Evolutionary conservation across 139 green algal genomes (phyloP).

Genomic region (Pleodorina starrii): DNA sequence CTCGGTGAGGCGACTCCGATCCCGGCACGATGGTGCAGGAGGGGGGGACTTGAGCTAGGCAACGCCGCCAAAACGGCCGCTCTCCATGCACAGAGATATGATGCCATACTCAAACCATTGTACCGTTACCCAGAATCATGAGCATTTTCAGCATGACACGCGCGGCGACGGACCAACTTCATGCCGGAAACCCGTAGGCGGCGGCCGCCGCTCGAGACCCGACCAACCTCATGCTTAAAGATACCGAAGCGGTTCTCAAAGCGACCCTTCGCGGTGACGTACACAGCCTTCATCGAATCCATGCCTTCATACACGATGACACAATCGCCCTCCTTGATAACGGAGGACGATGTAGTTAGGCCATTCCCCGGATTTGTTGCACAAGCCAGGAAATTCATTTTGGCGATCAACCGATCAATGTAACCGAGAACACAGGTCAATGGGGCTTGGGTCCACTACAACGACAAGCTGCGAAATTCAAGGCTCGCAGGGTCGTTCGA

Average conservation of each 20-base stretch:
- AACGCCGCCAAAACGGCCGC: too few species aligned
- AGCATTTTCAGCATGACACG: too few species aligned
- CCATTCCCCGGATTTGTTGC: background rate
- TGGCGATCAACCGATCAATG: background rate
- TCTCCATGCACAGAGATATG: too few species aligned
- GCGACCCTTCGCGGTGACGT: conserved; percentile 55
- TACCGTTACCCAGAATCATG: too few species aligned
- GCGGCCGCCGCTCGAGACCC: background rate
- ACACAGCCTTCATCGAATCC: conserved; percentile 79
- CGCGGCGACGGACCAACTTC: too few species aligned
- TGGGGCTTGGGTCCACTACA: too few species aligned
- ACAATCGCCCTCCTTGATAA: conserved; percentile 83
- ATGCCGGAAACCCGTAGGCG: background rate
- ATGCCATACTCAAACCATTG: too few species aligned
- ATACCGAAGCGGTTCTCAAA: conserved; percentile 76
- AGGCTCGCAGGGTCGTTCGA: too few species aligned
- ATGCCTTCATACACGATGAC: conserved; percentile 90
- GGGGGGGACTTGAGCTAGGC: too few species aligned
- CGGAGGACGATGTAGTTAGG: conserved; percentile 6
- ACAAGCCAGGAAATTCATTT: conserved; percentile 42
- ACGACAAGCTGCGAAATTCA: too few species aligned
- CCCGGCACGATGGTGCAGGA: too few species aligned
- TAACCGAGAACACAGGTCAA: background rate
- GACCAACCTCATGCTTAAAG: conserved; percentile 66
- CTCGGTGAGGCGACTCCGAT: too few species aligned